Conservation (phyloP, 2,329 filamentous ascomycete genomes). For the Pseudogymnoascus sp. region DNA sequence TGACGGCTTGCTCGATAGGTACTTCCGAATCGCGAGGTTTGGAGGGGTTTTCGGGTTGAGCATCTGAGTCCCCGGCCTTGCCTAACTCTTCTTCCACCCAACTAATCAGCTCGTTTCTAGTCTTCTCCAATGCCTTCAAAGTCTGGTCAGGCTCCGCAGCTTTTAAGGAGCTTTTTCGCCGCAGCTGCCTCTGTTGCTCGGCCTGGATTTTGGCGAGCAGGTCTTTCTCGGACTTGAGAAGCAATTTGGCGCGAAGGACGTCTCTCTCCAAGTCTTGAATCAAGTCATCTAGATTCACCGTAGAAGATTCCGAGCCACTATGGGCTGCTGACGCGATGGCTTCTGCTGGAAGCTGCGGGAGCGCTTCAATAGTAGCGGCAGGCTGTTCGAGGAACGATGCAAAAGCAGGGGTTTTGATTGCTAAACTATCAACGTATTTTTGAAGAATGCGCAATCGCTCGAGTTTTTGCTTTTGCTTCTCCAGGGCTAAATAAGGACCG, state of each 20-base stretch:
- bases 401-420: constrained; percentile 43
- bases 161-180: not conserved
- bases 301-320: constrained; percentile 22
- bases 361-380: constrained; percentile 16
- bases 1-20: constrained; percentile 4
- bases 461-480: constrained; percentile 44
- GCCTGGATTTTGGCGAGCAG: constrained; percentile 41
- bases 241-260: constrained; percentile 48
- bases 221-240: constrained; percentile 48
- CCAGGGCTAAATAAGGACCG: constrained; percentile 42
- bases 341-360: constrained; percentile 23
- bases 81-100: constrained; percentile 58
- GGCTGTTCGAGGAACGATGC: constrained; percentile 41
- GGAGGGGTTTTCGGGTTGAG: constrained; percentile 11
- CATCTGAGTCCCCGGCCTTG: constrained; percentile 34
- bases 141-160: constrained; percentile 10
- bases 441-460: constrained; percentile 43
- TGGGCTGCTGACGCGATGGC: constrained; percentile 16
- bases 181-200: constrained; percentile 28
- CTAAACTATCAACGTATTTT: constrained; percentile 41
- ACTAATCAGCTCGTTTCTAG: constrained; percentile 51
- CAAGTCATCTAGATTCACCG: constrained; percentile 38
- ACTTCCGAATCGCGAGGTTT: not conserved
- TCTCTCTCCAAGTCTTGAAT: constrained; percentile 48
- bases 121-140: constrained; percentile 44